A percentile compares a stretch with the other conserved stretches of the same genome.
Conservation (phyloP, 176 grass and related monocot species). For the Ensete glaucum region DNA sequence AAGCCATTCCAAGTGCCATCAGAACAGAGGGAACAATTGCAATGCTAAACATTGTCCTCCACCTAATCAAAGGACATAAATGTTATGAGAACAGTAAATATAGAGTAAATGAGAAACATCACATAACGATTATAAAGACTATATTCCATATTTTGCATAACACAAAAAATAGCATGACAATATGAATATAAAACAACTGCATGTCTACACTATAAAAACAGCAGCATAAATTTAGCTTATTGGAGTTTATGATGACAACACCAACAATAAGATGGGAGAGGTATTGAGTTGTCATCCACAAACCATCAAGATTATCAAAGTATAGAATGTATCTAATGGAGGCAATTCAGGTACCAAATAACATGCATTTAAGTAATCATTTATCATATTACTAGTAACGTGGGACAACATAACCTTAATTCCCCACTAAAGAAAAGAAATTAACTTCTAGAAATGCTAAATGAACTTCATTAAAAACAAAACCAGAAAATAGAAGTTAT, state of each 20-base stretch:
- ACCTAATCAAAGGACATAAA: conserved; percentile 47
- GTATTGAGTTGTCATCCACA: background rate
- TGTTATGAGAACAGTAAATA: conserved; percentile 5
- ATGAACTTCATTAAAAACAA: background rate
- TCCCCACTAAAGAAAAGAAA: too few species aligned
- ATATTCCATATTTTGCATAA: background rate
- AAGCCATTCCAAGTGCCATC: conserved; percentile 78
- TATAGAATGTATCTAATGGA: background rate
- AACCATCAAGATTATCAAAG: background rate
- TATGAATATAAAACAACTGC: background rate
- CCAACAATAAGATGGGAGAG: background rate
- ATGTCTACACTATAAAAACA: background rate
- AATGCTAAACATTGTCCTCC: conserved; percentile 90
- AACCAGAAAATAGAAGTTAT: too few species aligned
- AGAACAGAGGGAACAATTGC: conserved; percentile 75
- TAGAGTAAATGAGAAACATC: background rate
- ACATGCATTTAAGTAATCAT: background rate
- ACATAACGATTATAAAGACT: background rate
- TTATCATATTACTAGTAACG: background rate
- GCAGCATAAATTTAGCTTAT: background rate
- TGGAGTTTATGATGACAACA: background rate
- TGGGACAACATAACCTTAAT: background rate
- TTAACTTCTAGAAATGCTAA: background rate
- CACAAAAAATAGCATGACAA: background rate
- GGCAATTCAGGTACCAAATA: background rate